These are phyloP conservation scores for Ceratocystis cubensis DNA, from an alignment of 2,329 filamentous ascomycete genomes.

Conservation along the genomic window DNA sequence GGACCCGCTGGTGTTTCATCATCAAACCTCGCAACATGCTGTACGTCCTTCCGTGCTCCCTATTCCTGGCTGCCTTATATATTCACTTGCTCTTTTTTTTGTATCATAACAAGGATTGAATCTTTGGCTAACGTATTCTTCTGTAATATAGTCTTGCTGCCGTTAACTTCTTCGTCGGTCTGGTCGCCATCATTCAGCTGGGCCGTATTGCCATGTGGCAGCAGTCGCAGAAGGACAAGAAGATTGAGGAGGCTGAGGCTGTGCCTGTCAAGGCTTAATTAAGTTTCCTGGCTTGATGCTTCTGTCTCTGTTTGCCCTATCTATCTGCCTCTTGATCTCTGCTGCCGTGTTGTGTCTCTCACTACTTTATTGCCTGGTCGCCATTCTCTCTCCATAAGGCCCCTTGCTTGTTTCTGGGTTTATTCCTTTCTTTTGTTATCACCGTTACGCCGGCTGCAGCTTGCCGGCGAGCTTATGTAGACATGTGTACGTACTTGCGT, in stretches of 20 bases:
- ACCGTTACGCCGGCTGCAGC: no score
- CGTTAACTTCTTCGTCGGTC: conserved; percentile 95
- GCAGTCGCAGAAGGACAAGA: conserved; percentile 36
- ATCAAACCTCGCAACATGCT: conserved; percentile 90
- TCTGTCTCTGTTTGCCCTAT: neutral
- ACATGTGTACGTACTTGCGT: no score
- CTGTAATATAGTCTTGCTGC: conserved; percentile 55
- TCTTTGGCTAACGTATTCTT: conserved; percentile 9
- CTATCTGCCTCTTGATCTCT: neutral
- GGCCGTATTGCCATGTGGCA: conserved; percentile 60
- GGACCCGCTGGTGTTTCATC: conserved; percentile 97
- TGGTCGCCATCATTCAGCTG: conserved; percentile 74
- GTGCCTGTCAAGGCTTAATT: conserved; percentile 24
- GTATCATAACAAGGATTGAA: no score
- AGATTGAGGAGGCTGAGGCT: conserved; percentile 21
- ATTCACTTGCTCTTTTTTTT: no score
- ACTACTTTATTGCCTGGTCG: no score
- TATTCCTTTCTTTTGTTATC: neutral
- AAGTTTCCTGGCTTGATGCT: neutral
- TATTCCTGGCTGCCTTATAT: neutral
- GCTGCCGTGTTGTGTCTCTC: no score
- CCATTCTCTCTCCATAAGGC: no score
- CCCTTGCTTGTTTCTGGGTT: no score
- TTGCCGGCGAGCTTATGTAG: no score
- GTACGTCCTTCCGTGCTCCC: conserved; percentile 37